A percentile compares a stretch with the other conserved stretches of the same genome.
These are phyloP conservation scores for Rhizopus delemar DNA, from an alignment of 371 early-diverging fungal genomes.

Conservation along the genomic window DNA sequence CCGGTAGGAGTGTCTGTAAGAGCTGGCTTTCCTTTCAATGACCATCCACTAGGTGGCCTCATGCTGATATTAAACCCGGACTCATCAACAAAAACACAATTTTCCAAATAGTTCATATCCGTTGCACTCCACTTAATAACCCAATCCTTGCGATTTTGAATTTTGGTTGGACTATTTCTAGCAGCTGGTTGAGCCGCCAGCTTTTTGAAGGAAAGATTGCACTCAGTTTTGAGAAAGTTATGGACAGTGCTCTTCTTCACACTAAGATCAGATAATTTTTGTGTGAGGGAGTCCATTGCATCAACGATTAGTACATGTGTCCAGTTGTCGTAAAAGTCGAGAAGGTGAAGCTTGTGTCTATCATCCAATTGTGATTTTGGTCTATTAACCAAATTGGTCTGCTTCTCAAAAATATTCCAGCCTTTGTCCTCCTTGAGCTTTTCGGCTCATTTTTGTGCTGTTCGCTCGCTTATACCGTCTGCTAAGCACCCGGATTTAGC, in stretches of 20 bases:
- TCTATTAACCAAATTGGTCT: constrained; percentile 20
- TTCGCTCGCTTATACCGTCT: constrained; percentile 14
- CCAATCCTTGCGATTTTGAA: constrained; percentile 13
- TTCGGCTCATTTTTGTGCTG: constrained; percentile 23
- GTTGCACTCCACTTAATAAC: constrained; percentile 11
- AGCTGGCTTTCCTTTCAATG: constrained; percentile 14
- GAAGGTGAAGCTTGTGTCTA: constrained; percentile 19
- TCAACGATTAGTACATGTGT: constrained; percentile 18
- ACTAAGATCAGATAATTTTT: constrained; percentile 14
- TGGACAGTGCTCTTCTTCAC: constrained; percentile 19
- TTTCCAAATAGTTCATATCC: constrained; percentile 15
- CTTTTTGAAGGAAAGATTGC: constrained; percentile 22
- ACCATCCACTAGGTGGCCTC: constrained; percentile 14
- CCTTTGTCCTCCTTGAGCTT: constrained; percentile 22
- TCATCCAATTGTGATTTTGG: constrained; percentile 21
- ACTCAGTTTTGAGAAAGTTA: constrained; percentile 18
- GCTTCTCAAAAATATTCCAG: constrained; percentile 23
- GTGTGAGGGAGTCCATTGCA: constrained; percentile 16
- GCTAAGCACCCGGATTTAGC: constrained; percentile 13
- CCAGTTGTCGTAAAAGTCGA: constrained; percentile 13
- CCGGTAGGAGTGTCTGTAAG: constrained; percentile 6
- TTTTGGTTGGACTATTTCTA: constrained; percentile 15
- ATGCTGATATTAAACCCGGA: constrained; percentile 11
- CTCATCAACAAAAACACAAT: constrained; percentile 12
- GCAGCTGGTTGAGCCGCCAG: constrained; percentile 14